A percentile compares a stretch with the other conserved stretches of the same genome.
These are phyloP conservation scores for Aureobasidium sp. DNA, from an alignment of 2,329 filamentous ascomycete genomes.

Conservation along the genomic window DNA sequence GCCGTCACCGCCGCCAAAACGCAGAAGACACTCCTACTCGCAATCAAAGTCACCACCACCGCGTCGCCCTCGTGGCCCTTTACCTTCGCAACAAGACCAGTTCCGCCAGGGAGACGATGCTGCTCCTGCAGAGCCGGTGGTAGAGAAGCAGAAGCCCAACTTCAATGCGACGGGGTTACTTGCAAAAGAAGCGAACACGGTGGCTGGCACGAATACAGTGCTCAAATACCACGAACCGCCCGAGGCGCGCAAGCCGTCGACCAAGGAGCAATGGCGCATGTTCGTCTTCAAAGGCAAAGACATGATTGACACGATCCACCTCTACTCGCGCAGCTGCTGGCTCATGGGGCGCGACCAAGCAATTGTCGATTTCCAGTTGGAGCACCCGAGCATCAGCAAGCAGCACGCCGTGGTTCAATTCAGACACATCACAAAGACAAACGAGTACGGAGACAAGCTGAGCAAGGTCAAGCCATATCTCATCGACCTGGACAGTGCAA, in stretches of 20 bases:
- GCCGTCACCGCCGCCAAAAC: slow-evolving; percentile 6
- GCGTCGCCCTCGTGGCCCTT: slow-evolving; percentile 35
- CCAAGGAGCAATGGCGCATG: slow-evolving; percentile 75
- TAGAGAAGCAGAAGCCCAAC: slow-evolving; percentile 80
- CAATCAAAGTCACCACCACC: slow-evolving; percentile 37
- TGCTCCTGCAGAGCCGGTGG: slow-evolving; percentile 27
- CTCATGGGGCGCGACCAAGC: slow-evolving; percentile 72
- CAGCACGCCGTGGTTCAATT: slow-evolving; percentile 97
- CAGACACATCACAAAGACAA: slow-evolving; percentile 70
- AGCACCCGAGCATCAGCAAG: slow-evolving; percentile 89
- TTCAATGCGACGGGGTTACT: slow-evolving; percentile 72
- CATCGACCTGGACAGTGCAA: slow-evolving; percentile 88
- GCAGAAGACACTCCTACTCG: slow-evolving; percentile 20
- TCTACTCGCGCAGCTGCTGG: slow-evolving; percentile 79
- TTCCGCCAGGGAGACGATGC: slow-evolving; percentile 28
- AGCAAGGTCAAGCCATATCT: slow-evolving; percentile 71
- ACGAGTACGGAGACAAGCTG: slow-evolving; percentile 79
- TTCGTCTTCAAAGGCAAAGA: slow-evolving; percentile 87
- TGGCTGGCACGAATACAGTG: slow-evolving; percentile 67
- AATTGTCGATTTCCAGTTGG: slow-evolving; percentile 75
- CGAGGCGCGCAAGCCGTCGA: slow-evolving; percentile 80
- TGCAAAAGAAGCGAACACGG: slow-evolving; percentile 80
- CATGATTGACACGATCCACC: slow-evolving; percentile 72
- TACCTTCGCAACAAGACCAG: slow-evolving; percentile 41
- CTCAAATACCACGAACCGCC: slow-evolving; percentile 95